Conservation (phyloP, 306 rosid species). For the Corylus heterophylla region DNA sequence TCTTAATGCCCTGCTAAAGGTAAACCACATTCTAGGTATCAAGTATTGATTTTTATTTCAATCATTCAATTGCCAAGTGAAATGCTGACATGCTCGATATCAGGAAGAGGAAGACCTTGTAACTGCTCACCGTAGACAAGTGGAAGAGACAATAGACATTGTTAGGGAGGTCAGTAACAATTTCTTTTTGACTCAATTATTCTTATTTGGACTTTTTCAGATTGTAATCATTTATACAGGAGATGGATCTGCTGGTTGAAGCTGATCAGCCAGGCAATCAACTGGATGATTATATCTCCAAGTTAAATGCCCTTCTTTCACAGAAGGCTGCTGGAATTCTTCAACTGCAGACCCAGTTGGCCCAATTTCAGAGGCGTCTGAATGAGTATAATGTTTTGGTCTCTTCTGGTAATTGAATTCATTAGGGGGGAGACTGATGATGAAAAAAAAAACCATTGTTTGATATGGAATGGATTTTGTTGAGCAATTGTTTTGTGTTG, state of each 20-base stretch:
- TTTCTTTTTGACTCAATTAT: conserved; percentile 11
- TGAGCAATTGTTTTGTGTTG: conserved; percentile 20
- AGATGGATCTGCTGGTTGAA: conserved; percentile 79
- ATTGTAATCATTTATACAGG: conserved; percentile 50
- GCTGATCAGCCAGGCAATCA: conserved; percentile 92
- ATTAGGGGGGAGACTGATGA: conserved; percentile 24
- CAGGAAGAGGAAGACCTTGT: conserved; percentile 95
- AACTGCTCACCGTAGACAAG: conserved; percentile 78
- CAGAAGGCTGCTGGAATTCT: conserved; percentile 77
- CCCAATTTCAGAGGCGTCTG: conserved; percentile 75
- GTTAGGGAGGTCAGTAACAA: conserved; percentile 65
- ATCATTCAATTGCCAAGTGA: conserved; percentile 24
- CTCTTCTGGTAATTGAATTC: conserved; percentile 49
- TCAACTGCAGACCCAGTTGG: conserved; percentile 79
- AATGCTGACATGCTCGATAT: conserved; percentile 21
- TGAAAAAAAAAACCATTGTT: conserved; percentile 15
- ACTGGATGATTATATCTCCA: conserved; percentile 64
- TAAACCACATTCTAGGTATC: conserved; percentile 31
- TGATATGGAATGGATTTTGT: conserved; percentile 19
- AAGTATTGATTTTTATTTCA: not conserved
- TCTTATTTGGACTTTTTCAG: conserved; percentile 5
- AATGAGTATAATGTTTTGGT: conserved; percentile 65
- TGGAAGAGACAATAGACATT: conserved; percentile 86
- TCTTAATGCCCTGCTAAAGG: conserved; percentile 74
- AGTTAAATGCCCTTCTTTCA: conserved; percentile 73